A percentile compares a stretch with the other conserved stretches of the same genome.
These are phyloP conservation scores for Colletotrichum caudatum DNA, from an alignment of 2,329 filamentous ascomycete species.

Conservation along the genomic window DNA sequence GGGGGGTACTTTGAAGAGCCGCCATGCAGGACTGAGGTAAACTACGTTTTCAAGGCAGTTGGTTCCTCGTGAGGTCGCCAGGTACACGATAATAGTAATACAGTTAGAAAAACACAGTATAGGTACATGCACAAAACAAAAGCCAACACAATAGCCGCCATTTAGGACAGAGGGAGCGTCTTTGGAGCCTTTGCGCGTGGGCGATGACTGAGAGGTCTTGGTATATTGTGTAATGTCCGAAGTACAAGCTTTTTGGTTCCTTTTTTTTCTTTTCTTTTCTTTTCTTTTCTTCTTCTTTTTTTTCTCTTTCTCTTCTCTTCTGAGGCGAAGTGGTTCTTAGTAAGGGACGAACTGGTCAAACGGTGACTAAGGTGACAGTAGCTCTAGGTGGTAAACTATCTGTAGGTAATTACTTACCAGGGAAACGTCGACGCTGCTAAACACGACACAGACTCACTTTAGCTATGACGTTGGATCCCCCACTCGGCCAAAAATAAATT, in stretches of 20 bases:
- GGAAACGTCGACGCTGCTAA: constrained; percentile 13
- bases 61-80: too few relatives aligned
- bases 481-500: background rate
- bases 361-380: constrained; percentile 12
- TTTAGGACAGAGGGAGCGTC: constrained; percentile 13
- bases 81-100: too few relatives aligned
- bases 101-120: too few relatives aligned
- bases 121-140: too few relatives aligned
- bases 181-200: background rate
- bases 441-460: constrained; percentile 22
- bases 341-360: constrained; percentile 24
- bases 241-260: background rate
- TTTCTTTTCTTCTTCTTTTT: too few relatives aligned
- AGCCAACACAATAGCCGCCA: constrained; percentile 12
- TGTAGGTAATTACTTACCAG: background rate
- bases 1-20: constrained; percentile 29
- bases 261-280: too few relatives aligned
- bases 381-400: too few relatives aligned
- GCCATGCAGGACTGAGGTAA: constrained; percentile 18
- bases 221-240: background rate
- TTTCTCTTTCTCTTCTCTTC: background rate
- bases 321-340: constrained; percentile 3
- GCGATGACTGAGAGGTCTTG: background rate
- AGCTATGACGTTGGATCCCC: constrained; percentile 25
- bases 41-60: too few relatives aligned